Evolutionary conservation across 164 flowering plant genomes (phyloP), one percentile per base, ranked within the genome.

Genomic region (Annona squamosa): DNA sequence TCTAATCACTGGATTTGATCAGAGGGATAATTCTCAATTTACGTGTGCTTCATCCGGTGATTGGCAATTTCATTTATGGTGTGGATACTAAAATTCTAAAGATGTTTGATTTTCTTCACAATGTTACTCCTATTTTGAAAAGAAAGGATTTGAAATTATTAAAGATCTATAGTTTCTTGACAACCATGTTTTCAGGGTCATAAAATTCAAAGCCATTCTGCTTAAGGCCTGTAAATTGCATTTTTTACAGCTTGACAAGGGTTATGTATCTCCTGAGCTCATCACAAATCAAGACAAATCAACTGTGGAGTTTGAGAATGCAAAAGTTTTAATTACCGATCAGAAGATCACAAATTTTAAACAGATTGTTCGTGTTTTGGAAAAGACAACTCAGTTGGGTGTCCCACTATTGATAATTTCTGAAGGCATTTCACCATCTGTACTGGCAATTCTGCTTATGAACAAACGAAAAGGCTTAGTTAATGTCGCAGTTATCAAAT

Each of bases 341-440:
- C 92, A 88, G 73, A 87, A 82, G 74, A 91, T 94, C 77, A 69
- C 84, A 67, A 81, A 76, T 63, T 81, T 88, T 73, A 81, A 86
- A 81, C 88, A 89, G 72, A 85, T 94, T 46, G 77, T 90, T 82
- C 93, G 96, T 68, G 62, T 94, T 72, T 80, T 94, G 48, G 98
- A 94, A 75, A 94, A 94, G 87, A 79, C 86, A 16, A 85, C 82
- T 69, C 98, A 94, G 76, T 76, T 94, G 84, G 86, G 90, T 79
- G 93, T 86, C 70, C 98, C 98, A 0, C 81, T 94, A 73, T 80
- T 94, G 65, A 89, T 94, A 67, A 77, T 94, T 83, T 91, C 97
- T 4, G 97, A 92, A 80, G 95, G 91, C 76, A 83, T 94, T 79
- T 82, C 88, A 12, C 74, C 2, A 47, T 80, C 79, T 76, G 98